These are phyloP conservation scores for Mitragyna speciosa DNA, from an alignment of 257 asterid species.

Conservation along the genomic window DNA sequence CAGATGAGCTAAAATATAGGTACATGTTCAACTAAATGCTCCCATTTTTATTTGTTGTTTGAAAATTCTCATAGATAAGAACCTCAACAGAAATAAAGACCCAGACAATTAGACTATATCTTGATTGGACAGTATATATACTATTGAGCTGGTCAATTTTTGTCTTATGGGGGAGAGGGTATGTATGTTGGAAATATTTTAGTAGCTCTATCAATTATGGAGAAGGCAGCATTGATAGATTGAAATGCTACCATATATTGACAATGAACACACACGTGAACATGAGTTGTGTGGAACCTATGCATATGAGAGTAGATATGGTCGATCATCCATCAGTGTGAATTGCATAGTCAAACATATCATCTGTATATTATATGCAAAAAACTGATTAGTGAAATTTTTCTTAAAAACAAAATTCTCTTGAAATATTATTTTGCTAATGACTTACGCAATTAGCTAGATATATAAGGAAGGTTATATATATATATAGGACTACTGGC, in stretches of 20 bases:
- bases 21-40: too few species aligned
- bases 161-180: background rate
- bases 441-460: background rate
- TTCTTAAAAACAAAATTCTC: background rate
- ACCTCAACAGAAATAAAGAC: background rate
- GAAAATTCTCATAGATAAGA: background rate
- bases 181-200: background rate
- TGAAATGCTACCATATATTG: background rate
- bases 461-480: background rate
- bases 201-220: background rate
- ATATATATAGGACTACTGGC: background rate
- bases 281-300: slow-evolving; percentile 12
- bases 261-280: slow-evolving; percentile 24
- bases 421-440: background rate
- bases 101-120: background rate
- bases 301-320: background rate
- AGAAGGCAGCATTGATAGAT: background rate
- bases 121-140: background rate
- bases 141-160: background rate
- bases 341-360: background rate
- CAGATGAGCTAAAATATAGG: too few species aligned
- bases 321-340: slow-evolving; percentile 1
- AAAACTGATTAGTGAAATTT: background rate
- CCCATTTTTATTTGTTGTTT: too few species aligned
- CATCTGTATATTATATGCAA: background rate